phyloP scores from a whole-genome alignment of 2,329 filamentous ascomycete genomes.

The Penicillium hordei region DNA sequence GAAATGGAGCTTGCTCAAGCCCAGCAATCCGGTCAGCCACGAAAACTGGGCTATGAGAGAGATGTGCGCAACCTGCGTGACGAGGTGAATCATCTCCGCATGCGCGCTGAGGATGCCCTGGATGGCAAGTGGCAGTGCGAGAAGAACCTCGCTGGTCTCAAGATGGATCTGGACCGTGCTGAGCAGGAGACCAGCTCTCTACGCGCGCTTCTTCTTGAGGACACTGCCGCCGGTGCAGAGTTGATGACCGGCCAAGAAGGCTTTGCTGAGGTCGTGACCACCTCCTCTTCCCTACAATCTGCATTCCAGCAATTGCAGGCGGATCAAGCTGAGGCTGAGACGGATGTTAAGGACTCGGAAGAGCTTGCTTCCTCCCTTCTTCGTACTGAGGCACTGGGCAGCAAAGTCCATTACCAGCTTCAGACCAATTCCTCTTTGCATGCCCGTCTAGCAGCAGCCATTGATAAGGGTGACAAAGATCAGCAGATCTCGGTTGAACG shows the following conservation, averaged over 20 bases:
- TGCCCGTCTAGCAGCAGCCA: conserved; percentile 72
- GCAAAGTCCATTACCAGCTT: conserved; percentile 77
- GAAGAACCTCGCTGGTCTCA: conserved; percentile 80
- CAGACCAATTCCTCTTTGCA: conserved; percentile 74
- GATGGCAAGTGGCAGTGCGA: conserved; percentile 97
- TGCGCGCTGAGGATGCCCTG: conserved; percentile 86
- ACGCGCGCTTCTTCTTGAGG: conserved; percentile 73
- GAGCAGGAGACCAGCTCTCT: conserved; percentile 90
- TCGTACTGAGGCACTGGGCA: conserved; percentile 75
- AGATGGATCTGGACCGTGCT: conserved; percentile 95
- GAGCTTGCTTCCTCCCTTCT: conserved; percentile 70
- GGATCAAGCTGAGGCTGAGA: conserved; percentile 64
- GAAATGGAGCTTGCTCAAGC: conserved; percentile 77
- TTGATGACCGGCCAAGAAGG: conserved; percentile 48
- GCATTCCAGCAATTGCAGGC: conserved; percentile 74
- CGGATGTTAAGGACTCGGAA: conserved; percentile 69
- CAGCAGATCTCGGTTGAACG: conserved; percentile 76
- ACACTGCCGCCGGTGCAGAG: conserved; percentile 70
- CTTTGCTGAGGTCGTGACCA: conserved; percentile 52
- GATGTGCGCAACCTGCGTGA: conserved; percentile 77
- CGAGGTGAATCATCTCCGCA: conserved; percentile 80
- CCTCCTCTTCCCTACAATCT: conserved; percentile 69
- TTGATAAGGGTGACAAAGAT: conserved; percentile 78
- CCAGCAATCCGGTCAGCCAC: conserved; percentile 63
- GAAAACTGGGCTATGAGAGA: conserved; percentile 75